Percentiles rank a stretch among this genome's conserved stretches.
Conservation (phyloP, 305 asterid genomes). For the Rubia peregrina region DNA sequence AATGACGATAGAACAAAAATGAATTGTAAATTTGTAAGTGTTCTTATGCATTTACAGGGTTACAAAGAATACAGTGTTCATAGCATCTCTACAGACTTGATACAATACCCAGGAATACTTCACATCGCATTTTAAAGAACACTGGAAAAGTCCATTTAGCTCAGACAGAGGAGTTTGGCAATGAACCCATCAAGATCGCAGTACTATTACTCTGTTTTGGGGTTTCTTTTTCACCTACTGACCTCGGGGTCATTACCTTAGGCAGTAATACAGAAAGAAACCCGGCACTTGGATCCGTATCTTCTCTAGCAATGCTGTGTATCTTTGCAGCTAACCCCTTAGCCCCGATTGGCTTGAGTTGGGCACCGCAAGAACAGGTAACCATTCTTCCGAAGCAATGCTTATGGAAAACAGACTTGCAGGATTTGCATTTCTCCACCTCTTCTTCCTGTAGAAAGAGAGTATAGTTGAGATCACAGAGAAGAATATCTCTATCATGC, state of each 20-base stretch:
- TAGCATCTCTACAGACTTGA: not conserved
- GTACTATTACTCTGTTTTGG: constrained; percentile 27
- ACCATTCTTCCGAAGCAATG: constrained; percentile 56
- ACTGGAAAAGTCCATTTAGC: not conserved
- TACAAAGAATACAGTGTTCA: constrained; percentile 2
- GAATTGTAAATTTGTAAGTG: not conserved
- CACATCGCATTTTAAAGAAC: not conserved
- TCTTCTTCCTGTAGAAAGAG: constrained; percentile 65
- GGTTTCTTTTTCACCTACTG: constrained; percentile 30
- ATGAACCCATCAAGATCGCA: constrained; percentile 66
- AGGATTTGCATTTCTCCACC: constrained; percentile 64
- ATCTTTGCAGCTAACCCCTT: constrained; percentile 22
- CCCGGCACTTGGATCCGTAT: constrained; percentile 38
- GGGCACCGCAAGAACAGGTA: constrained; percentile 66
- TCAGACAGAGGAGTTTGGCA: constrained; percentile 46
- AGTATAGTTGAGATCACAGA: not conserved
- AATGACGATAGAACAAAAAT: not conserved
- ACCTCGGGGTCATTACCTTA: constrained; percentile 43
- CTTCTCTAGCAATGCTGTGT: constrained; percentile 21
- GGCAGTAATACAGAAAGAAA: constrained; percentile 57
- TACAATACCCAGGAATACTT: constrained; percentile 2
- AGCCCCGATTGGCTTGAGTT: constrained; percentile 30
- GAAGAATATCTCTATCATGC: not conserved
- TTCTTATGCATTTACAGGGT: not conserved
- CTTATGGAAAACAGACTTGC: constrained; percentile 68